These are phyloP conservation scores for Fusarium solani-melongenae DNA, from an alignment of 2,329 filamentous ascomycete genomes.

Conservation along the genomic window DNA sequence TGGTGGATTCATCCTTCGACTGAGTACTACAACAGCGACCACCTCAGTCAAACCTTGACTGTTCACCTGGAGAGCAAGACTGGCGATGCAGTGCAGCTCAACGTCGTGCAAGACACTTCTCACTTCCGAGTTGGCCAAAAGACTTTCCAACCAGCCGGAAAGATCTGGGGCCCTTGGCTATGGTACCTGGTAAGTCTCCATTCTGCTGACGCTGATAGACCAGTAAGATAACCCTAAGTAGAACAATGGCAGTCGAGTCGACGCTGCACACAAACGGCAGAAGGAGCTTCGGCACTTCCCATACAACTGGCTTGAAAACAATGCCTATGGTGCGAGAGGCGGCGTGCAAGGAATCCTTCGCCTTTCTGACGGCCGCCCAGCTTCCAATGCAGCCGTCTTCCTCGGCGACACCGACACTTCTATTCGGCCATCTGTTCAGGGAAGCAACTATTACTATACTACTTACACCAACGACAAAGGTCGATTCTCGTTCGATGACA, in stretches of 20 bases:
- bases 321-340: constrained; percentile 5
- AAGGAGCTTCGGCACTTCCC: constrained; percentile 16
- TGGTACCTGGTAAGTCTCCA: constrained; percentile 16
- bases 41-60: constrained; percentile 21
- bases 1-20: constrained; percentile 25
- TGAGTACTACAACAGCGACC: constrained; percentile 24
- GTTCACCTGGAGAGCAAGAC: constrained; percentile 23
- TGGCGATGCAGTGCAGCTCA: constrained; percentile 17
- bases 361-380: constrained; percentile 19
- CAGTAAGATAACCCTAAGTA: not conserved
- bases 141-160: constrained; percentile 9
- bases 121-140: constrained; percentile 17
- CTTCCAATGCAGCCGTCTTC: constrained; percentile 16
- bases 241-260: constrained; percentile 15
- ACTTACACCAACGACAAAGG: constrained; percentile 23
- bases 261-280: constrained; percentile 1
- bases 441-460: constrained; percentile 31
- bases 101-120: constrained; percentile 24
- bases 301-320: constrained; percentile 20
- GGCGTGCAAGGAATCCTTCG: constrained; percentile 16
- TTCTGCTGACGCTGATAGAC: not conserved
- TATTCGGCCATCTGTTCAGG: constrained; percentile 27
- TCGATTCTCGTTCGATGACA: constrained; percentile 15
- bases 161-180: constrained; percentile 23
- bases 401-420: constrained; percentile 10